A percentile compares a stretch with the other conserved stretches of the same genome.
Evolutionary conservation across 352 stramenopile species (phyloP).

Genomic region (Peronospora belbahrii): DNA sequence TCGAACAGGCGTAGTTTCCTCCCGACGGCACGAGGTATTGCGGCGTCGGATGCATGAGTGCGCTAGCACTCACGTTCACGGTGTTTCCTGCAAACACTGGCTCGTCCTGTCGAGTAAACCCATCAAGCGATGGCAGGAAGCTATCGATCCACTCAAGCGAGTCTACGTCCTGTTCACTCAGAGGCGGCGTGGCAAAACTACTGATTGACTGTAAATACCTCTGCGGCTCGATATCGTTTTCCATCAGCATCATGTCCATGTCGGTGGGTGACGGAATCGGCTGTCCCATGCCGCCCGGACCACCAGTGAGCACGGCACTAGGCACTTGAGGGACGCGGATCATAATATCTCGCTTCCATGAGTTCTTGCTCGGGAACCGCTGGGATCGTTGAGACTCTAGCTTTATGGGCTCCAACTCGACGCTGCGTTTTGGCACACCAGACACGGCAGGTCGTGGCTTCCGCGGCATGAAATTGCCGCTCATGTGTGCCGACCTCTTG

Average conservation of each 20-base stretch:
- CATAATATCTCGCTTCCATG: constrained; percentile 25
- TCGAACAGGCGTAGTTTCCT: constrained; percentile 24
- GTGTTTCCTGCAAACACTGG: constrained; percentile 23
- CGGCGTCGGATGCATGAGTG: constrained; percentile 14
- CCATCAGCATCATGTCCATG: constrained; percentile 40
- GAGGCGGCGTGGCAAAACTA: constrained; percentile 4
- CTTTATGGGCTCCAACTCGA: constrained; percentile 11
- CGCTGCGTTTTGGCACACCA: not conserved
- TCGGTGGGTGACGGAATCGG: constrained; percentile 39
- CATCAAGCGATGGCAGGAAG: constrained; percentile 44
- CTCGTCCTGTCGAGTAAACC: constrained; percentile 15
- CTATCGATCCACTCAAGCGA: constrained; percentile 65
- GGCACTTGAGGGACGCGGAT: constrained; percentile 21
- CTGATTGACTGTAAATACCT: constrained; percentile 5
- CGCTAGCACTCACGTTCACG: constrained; percentile 16
- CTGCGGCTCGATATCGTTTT: constrained; percentile 26
- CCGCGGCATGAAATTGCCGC: constrained; percentile 3
- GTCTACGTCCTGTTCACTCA: constrained; percentile 29
- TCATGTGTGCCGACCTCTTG: constrained; percentile 47
- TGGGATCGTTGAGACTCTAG: constrained; percentile 1
- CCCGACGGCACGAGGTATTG: constrained; percentile 18
- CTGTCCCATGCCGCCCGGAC: constrained; percentile 6
- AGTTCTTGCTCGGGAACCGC: constrained; percentile 8
- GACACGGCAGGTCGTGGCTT: constrained; percentile 1
- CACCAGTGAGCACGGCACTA: not conserved